Conservation (phyloP, 805 yeast species). For the Pichia scutulata region DNA sequence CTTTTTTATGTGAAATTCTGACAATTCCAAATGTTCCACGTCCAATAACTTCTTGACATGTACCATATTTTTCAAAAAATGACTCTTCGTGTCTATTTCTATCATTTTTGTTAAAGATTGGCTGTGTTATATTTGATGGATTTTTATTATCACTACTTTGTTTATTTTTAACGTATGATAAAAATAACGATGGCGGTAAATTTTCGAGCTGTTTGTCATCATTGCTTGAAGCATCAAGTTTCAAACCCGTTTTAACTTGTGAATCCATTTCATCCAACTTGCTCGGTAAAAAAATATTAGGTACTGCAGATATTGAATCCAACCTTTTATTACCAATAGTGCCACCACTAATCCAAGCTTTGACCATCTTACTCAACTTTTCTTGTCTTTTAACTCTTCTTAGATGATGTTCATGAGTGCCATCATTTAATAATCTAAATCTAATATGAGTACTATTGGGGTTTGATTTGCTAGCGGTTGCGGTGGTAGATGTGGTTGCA, state of each 20-base stretch:
- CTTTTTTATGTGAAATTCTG: conserved; percentile 71
- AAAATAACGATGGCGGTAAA: conserved; percentile 63
- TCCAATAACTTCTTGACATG: conserved; percentile 92
- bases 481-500: neutral
- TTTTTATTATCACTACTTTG: conserved; percentile 11
- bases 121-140: conserved; percentile 13
- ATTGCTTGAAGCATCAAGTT: neutral
- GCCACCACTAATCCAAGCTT: conserved; percentile 68
- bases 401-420: conserved; percentile 74
- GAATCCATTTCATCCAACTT: conserved; percentile 24
- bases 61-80: conserved; percentile 84
- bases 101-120: conserved; percentile 1
- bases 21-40: conserved; percentile 93
- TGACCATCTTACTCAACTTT: conserved; percentile 64
- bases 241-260: conserved; percentile 20
- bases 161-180: conserved; percentile 45
- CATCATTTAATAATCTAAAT: conserved; percentile 32
- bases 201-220: neutral
- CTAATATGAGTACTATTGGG: neutral
- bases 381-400: conserved; percentile 73
- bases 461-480: neutral
- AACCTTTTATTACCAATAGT: conserved; percentile 41
- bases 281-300: conserved; percentile 43
- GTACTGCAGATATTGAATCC: conserved; percentile 68
- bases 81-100: conserved; percentile 26